A percentile compares a stretch with the other conserved stretches of the same genome.
These are phyloP conservation scores for Ganoderma leucocontextum DNA, from an alignment of 1,284 basidiomycete species.

Conservation along the genomic window DNA sequence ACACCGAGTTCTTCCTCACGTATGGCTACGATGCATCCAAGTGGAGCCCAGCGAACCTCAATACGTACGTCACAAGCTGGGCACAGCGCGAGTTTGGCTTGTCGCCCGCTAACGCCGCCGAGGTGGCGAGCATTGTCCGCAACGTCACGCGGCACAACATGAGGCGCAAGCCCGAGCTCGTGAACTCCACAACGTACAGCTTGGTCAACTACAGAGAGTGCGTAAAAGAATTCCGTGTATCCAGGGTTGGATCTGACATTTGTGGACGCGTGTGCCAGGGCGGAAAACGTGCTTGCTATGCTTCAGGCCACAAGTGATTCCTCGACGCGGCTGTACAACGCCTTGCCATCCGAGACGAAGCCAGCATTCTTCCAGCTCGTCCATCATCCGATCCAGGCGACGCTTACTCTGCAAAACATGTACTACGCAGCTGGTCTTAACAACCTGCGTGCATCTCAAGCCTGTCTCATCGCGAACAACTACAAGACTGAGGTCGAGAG, in stretches of 20 bases:
- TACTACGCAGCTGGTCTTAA: conserved; percentile 67
- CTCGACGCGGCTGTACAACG: conserved; percentile 65
- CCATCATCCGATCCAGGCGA: conserved; percentile 68
- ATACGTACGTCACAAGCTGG: conserved; percentile 63
- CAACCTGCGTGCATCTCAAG: conserved; percentile 70
- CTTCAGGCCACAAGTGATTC: conserved; percentile 58
- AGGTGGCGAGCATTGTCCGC: conserved; percentile 60
- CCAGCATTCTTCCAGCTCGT: conserved; percentile 75
- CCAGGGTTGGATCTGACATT: background rate
- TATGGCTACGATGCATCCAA: conserved; percentile 67
- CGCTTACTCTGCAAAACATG: conserved; percentile 63
- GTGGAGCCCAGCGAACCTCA: conserved; percentile 61
- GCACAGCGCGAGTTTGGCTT: conserved; percentile 73
- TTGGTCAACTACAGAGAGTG: conserved; percentile 74
- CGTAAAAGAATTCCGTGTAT: conserved; percentile 37
- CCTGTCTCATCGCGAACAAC: conserved; percentile 65
- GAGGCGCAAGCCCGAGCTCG: conserved; percentile 71
- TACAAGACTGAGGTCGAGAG: conserved; percentile 61
- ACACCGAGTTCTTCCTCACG: conserved; percentile 73
- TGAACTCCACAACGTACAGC: conserved; percentile 70
- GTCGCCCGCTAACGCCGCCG: conserved; percentile 45
- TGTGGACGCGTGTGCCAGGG: conserved; percentile 45
- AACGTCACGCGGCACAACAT: conserved; percentile 70
- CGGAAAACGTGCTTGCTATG: conserved; percentile 58
- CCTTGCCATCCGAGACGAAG: conserved; percentile 52